Evolutionary conservation across 768 basidiomycete genomes (phyloP), one percentile per base, ranked within the genome.

Genomic region (Termitomyces sp.): DNA sequence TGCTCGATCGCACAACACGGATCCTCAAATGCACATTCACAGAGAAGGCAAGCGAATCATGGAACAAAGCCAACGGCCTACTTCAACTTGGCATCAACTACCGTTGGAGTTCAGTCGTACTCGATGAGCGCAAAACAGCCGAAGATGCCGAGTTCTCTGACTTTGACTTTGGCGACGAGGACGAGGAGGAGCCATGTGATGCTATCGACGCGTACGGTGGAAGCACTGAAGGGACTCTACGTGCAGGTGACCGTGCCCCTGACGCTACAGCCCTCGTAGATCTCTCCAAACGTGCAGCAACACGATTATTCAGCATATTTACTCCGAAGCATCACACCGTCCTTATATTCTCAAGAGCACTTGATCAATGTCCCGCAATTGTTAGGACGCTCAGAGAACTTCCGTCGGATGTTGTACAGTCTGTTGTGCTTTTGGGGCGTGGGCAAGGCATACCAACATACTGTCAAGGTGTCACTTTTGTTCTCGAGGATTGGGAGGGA

Each of bases 41-140:
- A 43, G 56, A 61, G 26, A 54, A 55, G 10, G 32, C 56, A 14
- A 7, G 30, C 11, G 64, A 60, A 20, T 54, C 55, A 9, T 69
- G 66, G 66, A 58, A 66, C 16, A 64, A 65, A 24, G 53, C 52
- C 3, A 63, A 65, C 18, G 62, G 64, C 2, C 56, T 79, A 5
- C 61, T 66, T 20, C 78, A 79, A 66, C 74, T 82, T 36, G 80
- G 79, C 8, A 71, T 83, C 45, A 84, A 84, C 66, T 84, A 79
- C 62, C 73, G 83, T 9, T 74, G 76, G 67, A 83, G 82, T 63
- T 60, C 76, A 0, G 71, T 82, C 22, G 70, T 83, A 1, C 24
- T 79, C 14, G 82, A 83, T 52, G 74, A 75, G 26, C 64, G 68
- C n/a, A 65, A 65, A 50, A 47, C 26, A 40, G 46, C 56, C 7